Base-by-base conservation (phyloP, 1,284 basidiomycete genomes). In the Melampsora medusae region DNA sequence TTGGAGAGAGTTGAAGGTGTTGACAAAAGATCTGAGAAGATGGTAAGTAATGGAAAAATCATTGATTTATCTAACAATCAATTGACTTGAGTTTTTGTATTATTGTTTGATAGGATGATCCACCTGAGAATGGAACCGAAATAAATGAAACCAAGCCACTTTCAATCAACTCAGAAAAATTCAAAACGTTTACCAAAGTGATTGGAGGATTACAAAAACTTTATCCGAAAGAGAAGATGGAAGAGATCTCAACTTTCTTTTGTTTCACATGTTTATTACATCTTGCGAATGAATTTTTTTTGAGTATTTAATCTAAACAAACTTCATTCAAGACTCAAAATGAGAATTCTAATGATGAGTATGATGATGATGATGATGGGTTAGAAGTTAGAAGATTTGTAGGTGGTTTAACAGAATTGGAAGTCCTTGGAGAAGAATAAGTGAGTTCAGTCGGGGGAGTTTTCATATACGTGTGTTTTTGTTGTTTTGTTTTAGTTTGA, bases 201-300 rank as follows among this genome's bases (percentile, higher is more conserved):
- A 91, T 99, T 78, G 87, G 89, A 0, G 90, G 89, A 19, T 86
- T 99, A 49, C 89, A 91, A 79, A 87, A 85, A 68, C 88, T 90
- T 9, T 99, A 99, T 83, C 92, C 96, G 0, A 86, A 86, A 78
- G 93, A 97, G 61, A 97, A 95, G 86, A 91, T 99, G 90, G 90
- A 91, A 62, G 97, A 99, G 80, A 97, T 99, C 83, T 97, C 93
- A 82, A 99, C 97, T 10, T 97, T 93, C 78, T 99, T 97, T 88
- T 99, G 96, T 84, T 99, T 99, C 86, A 99, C 99, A 83, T 99
- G 96, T 82, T 85, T 99, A 48, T 85, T 97, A 46, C 94, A 97
- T 85, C 86, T 99, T 56, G 95, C 94, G 61, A 97, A 98, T 82
- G 94, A 98, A 82, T n/a, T n/a, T n/a, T n/a, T n/a, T n/a, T 86